Conservation (phyloP, 352 stramenopile species). For the Pythium graminicola region DNA sequence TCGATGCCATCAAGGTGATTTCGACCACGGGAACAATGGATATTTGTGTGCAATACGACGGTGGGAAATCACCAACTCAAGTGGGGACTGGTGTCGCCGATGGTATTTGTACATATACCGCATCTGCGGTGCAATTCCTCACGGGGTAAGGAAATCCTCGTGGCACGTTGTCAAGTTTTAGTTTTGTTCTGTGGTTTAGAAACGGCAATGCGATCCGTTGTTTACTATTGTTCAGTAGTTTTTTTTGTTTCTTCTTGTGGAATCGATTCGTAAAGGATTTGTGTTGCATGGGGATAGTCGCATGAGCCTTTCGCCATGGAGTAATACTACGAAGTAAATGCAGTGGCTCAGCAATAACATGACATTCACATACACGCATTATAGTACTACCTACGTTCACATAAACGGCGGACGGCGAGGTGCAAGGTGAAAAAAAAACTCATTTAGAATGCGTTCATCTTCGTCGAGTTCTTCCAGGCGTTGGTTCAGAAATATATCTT, state of each 20-base stretch:
- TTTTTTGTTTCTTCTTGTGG: no score
- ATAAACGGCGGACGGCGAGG: neutral
- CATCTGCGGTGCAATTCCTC: slow-evolving; percentile 12
- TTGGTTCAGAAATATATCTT: slow-evolving; percentile 72
- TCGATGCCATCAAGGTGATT: slow-evolving; percentile 35
- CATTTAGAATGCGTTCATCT: slow-evolving; percentile 62
- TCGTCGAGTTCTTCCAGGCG: slow-evolving; percentile 81
- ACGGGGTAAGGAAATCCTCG: slow-evolving; percentile 9
- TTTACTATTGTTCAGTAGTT: no score
- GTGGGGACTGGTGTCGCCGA: slow-evolving; percentile 6
- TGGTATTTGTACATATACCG: slow-evolving; percentile 7
- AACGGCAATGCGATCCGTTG: neutral
- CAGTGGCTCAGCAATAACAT: no score
- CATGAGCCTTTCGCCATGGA: no score
- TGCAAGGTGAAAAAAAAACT: slow-evolving; percentile 3
- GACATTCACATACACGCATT: no score
- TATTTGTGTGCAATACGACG: slow-evolving; percentile 26
- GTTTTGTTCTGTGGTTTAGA: neutral
- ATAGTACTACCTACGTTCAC: neutral
- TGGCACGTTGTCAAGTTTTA: no score
- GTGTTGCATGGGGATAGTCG: no score
- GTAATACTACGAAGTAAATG: no score
- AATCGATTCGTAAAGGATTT: no score
- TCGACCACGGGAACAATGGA: slow-evolving; percentile 22
- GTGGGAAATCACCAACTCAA: slow-evolving; percentile 19